Percentiles rank a stretch among this genome's conserved stretches.
Conservation (phyloP, 2,329 filamentous ascomycete genomes). For the Fusarium transvaalense region DNA sequence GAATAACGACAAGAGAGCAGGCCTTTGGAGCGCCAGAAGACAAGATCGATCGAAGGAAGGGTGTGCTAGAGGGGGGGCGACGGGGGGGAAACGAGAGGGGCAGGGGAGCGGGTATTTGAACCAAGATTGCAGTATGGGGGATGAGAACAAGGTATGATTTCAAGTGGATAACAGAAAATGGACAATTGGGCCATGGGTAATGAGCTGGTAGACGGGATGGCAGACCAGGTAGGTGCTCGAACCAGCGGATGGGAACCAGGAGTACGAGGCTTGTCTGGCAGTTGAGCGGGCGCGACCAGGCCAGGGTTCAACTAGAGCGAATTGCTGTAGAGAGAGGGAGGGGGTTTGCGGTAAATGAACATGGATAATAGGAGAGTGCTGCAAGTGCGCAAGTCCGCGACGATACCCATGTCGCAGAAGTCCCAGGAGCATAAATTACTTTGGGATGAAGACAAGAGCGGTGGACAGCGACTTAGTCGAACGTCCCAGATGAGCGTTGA, state of each 20-base stretch:
- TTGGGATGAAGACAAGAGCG: conserved; percentile 44
- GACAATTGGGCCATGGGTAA: conserved; percentile 45
- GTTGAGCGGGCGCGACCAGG: conserved; percentile 38
- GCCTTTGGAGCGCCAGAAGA: conserved; percentile 45
- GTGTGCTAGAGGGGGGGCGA: conserved; percentile 47
- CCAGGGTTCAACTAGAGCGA: conserved; percentile 36
- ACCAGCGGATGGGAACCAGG: conserved; percentile 45
- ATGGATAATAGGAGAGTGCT: conserved; percentile 42
- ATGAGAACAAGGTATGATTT: conserved; percentile 52
- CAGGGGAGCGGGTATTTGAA: conserved; percentile 54
- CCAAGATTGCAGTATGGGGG: conserved; percentile 50
- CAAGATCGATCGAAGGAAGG: conserved; percentile 50
- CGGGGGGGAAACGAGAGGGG: conserved; percentile 50
- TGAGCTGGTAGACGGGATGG: conserved; percentile 50
- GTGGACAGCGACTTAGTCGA: conserved; percentile 38
- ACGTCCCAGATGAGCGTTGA: conserved; percentile 31
- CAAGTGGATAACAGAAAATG: conserved; percentile 51
- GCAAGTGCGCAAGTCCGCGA: conserved; percentile 39
- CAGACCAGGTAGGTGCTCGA: conserved; percentile 41
- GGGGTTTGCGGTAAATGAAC: conserved; percentile 37
- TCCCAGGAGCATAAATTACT: conserved; percentile 43
- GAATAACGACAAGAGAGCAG: conserved; percentile 42
- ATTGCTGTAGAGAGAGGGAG: conserved; percentile 17
- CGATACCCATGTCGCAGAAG: conserved; percentile 43
- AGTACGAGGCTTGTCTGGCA: conserved; percentile 46